Conservation (phyloP, 2,329 filamentous ascomycete species). For the Beauveria sp. region DNA sequence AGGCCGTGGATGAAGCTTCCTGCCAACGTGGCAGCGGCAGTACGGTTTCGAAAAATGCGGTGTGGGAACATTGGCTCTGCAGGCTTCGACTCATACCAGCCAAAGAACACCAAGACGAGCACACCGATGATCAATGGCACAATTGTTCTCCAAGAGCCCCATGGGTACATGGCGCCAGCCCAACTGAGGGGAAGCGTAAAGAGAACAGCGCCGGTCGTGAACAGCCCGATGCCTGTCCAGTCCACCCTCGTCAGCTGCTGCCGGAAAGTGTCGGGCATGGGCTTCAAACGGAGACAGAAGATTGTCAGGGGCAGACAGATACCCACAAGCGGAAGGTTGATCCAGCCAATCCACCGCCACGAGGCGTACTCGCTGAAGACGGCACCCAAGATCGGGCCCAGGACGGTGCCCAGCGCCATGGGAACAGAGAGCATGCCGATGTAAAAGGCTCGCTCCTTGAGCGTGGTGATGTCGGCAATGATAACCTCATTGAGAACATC, state of each 20-base stretch:
- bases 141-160: conserved; percentile 25
- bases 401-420: conserved; percentile 15
- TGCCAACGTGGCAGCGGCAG: conserved; percentile 17
- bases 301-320: conserved; percentile 15
- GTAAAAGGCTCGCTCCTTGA: conserved; percentile 23
- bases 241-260: conserved; percentile 24
- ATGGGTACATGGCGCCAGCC: conserved; percentile 25
- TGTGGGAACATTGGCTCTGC: conserved; percentile 23
- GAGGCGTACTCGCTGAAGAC: conserved; percentile 17
- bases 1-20: conserved; percentile 25
- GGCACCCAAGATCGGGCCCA: conserved; percentile 21
- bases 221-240: conserved; percentile 23
- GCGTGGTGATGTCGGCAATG: conserved; percentile 26
- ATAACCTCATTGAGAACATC: conserved; percentile 24
- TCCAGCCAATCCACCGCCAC: conserved; percentile 28
- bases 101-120: conserved; percentile 21
- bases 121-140: conserved; percentile 24
- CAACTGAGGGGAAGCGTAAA: conserved; percentile 26
- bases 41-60: conserved; percentile 22
- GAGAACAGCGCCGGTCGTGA: conserved; percentile 17
- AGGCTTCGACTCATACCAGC: conserved; percentile 22
- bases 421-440: conserved; percentile 20
- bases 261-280: background rate
- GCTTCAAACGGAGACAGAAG: conserved; percentile 18
- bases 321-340: conserved; percentile 23